phyloP scores from a whole-genome alignment of 2,329 filamentous ascomycete genomes.

The Exophiala dermatitidis region DNA sequence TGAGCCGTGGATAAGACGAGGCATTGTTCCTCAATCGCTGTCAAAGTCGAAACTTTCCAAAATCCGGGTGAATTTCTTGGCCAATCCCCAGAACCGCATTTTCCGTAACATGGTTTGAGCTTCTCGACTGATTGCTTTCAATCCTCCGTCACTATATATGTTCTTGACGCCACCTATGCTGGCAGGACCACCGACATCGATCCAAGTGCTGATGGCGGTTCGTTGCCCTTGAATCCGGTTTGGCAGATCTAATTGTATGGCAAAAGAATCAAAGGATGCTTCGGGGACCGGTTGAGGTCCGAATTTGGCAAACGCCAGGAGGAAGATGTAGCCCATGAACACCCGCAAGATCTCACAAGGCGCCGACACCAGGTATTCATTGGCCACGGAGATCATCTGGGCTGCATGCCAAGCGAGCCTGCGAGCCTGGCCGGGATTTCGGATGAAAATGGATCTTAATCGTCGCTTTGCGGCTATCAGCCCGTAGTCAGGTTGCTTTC shows the following conservation, averaged over 20 bases:
- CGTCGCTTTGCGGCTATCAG: slow-evolving; percentile 13
- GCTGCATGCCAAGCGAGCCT: slow-evolving; percentile 22
- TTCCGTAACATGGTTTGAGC: slow-evolving; percentile 19
- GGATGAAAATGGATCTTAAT: slow-evolving; percentile 11
- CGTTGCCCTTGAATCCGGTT: slow-evolving; percentile 12
- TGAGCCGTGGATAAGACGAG: no score
- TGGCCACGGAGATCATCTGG: slow-evolving; percentile 42
- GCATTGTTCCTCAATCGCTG: not conserved
- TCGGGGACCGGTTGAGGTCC: slow-evolving; percentile 11
- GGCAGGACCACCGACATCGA: slow-evolving; percentile 17
- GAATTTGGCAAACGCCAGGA: slow-evolving; percentile 18
- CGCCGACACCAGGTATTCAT: slow-evolving; percentile 40
- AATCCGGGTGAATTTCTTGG: slow-evolving; percentile 18
- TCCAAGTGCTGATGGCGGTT: slow-evolving; percentile 15
- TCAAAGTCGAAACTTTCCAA: slow-evolving; percentile 17
- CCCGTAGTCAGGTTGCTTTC: slow-evolving; percentile 9
- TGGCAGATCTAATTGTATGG: slow-evolving; percentile 16
- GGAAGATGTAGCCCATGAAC: slow-evolving; percentile 23
- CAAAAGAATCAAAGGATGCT: not conserved
- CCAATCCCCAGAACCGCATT: slow-evolving; percentile 18
- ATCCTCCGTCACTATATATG: slow-evolving; percentile 13
- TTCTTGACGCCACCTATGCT: slow-evolving; percentile 14
- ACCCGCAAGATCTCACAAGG: slow-evolving; percentile 22
- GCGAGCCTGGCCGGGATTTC: slow-evolving; percentile 16
- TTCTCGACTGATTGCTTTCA: slow-evolving; percentile 15